Percentiles rank a stretch among this genome's conserved stretches.
phyloP scores from a whole-genome alignment of 1,284 basidiomycete genomes.

The Gomphus bonarii region DNA sequence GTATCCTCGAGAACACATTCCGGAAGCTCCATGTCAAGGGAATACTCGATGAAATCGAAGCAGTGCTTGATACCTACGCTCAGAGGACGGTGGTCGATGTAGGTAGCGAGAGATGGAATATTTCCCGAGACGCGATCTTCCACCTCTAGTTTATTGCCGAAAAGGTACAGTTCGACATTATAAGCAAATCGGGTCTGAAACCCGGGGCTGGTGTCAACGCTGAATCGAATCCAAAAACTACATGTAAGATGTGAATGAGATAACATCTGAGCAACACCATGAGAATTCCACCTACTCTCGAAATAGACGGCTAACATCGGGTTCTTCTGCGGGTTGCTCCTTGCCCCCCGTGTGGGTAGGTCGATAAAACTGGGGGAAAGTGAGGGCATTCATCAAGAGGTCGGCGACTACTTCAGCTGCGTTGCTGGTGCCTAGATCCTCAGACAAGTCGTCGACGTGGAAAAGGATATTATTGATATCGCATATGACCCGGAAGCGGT shows the following conservation, averaged over 20 bases:
- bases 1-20: constrained; percentile 28
- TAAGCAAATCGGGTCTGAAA: constrained; percentile 18
- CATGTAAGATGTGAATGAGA: not conserved
- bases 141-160: not conserved
- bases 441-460: constrained; percentile 46
- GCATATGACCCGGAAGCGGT: constrained; percentile 47
- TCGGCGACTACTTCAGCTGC: constrained; percentile 31
- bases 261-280: not conserved
- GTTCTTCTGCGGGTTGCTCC: constrained; percentile 15
- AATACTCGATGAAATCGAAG: constrained; percentile 32
- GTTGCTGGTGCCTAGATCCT: constrained; percentile 42
- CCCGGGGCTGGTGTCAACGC: not conserved
- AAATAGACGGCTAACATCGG: constrained; percentile 19
- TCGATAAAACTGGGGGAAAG: constrained; percentile 31
- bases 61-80: constrained; percentile 28
- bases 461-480: constrained; percentile 52
- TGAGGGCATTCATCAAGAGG: constrained; percentile 45
- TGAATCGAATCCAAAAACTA: constrained; percentile 1
- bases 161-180: not conserved
- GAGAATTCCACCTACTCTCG: not conserved
- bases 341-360: constrained; percentile 18
- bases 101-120: constrained; percentile 22
- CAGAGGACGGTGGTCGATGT: constrained; percentile 25
- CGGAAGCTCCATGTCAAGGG: constrained; percentile 28
- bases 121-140: not conserved